Evolutionary conservation across 2,329 filamentous ascomycete species (phyloP), one percentile per base, ranked within the genome.

Genomic region (Dryadomyces quercivorus): DNA sequence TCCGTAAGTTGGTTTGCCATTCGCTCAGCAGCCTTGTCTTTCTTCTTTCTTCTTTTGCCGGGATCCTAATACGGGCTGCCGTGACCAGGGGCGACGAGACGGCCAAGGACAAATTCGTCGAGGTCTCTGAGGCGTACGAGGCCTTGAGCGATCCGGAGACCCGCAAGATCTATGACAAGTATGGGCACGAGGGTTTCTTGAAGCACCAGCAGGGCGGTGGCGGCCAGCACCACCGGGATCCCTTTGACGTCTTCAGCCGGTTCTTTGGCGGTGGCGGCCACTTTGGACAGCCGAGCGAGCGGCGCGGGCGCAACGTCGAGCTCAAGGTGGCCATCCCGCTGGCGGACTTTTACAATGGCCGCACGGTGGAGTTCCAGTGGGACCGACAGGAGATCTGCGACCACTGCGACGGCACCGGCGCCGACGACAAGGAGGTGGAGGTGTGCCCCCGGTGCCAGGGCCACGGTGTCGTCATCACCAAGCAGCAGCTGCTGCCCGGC

Each of bases 321-420:
- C 81, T 95, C 55, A 82, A 85, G 57, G 79, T 98, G 31, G 77
- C 79, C 47, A 75, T 97, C 38, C 80, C 90, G 1, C 78, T 98
- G 53, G 80, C 83, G 59, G 90, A 96, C 70, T 96, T 97, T 72
- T 98, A 98, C 74, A 93, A 84, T 57, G 93, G 93, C 50, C 80
- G 82, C 55, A 83, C 86, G 44, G 90, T 88, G 57, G 86, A 95
- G 66, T 95, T 98, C 69, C 81, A 83, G 57, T 82, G 95, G 66
- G 88, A 97, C 66, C 95, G 95, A 73, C 92, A 97, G 73, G 85
- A 89, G 62, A 91, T 98, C 57, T 98, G 93, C 70, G 89, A 94
- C 58, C 77, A 85, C 57, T 98, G 93, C 67, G 88, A 92, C 63
- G 93, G 93, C 1, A 84, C 82, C 0, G 93, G 93, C 13, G 86